phyloP scores from a whole-genome alignment of 768 basidiomycete species.

The Suillus brevipes region DNA sequence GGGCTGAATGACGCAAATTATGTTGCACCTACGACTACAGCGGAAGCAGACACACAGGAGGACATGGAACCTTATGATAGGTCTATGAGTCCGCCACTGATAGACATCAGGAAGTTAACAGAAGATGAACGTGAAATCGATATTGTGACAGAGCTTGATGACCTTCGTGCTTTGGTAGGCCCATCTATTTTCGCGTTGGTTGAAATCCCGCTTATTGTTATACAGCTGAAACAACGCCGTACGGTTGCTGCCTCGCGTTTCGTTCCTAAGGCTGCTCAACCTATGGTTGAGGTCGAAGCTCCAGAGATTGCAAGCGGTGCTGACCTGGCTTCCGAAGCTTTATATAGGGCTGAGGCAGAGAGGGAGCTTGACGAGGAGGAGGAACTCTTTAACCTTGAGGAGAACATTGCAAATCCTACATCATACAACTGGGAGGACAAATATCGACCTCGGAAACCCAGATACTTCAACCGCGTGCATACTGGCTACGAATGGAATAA shows the following conservation, averaged over 20 bases:
- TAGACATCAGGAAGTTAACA: slow-evolving; percentile 69
- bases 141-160: slow-evolving; percentile 69
- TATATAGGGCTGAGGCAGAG: slow-evolving; percentile 90
- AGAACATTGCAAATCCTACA: slow-evolving; percentile 77
- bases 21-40: slow-evolving; percentile 34
- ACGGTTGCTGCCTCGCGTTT: slow-evolving; percentile 83
- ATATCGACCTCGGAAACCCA: slow-evolving; percentile 93
- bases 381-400: slow-evolving; percentile 92
- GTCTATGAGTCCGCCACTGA: slow-evolving; percentile 80
- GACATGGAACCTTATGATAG: slow-evolving; percentile 79
- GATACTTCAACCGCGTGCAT: slow-evolving; percentile 98
- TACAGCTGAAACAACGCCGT: slow-evolving; percentile 71
- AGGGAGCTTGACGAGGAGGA: slow-evolving; percentile 95
- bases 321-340: slow-evolving; percentile 84
- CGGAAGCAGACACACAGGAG: slow-evolving; percentile 44
- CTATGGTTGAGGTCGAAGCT: slow-evolving; percentile 53
- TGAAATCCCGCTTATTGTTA: slow-evolving; percentile 9
- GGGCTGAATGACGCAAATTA: slow-evolving; percentile 39
- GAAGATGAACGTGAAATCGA: slow-evolving; percentile 82
- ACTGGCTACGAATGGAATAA: slow-evolving; percentile 99
- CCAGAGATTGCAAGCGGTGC: slow-evolving; percentile 61
- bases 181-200: slow-evolving; percentile 7
- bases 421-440: slow-evolving; percentile 99
- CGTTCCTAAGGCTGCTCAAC: slow-evolving; percentile 73
- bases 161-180: slow-evolving; percentile 63